Base-by-base conservation (phyloP, 2,329 filamentous ascomycete species). In the Penicillium freii region DNA sequence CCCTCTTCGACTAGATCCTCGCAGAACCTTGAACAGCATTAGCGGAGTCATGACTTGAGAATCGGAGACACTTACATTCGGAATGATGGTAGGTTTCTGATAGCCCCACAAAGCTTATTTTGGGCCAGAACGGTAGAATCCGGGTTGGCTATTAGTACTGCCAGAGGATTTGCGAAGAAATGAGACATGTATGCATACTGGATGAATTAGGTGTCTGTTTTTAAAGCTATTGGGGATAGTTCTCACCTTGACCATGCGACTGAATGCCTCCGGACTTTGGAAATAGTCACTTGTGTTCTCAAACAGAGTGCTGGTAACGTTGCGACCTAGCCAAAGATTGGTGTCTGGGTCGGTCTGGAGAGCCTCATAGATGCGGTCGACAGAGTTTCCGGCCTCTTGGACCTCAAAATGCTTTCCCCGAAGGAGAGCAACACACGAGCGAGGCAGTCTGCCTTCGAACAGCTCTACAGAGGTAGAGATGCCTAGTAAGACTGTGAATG, bases 121-220 rank as follows among this genome's bases (percentile, higher is more conserved):
- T 68, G 52, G 66, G 78, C 46, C 13, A 67, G 60, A 1, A 73
- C 49, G 2, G 69, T 63, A 9, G 59, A 39, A 19, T 47, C 25
- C 10, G 64, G 51, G 8, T 66, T 55, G 44, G 68, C 68, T n/a
- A 85, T 69, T 45, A 87, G 76, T 4, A 82, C 67, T 34, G 80
- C 81, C 2, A 85, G 69, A 7, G 81, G 78, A 64, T 85, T 87
- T 27, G 84, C 83, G 61, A 85, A 87, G 67, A 84, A 86, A 62
- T 85, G 82, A 9, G 82, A 82, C 84, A 87, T 86, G 65, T 84
- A 84, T 1, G 81, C 79, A 69, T 87, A 87, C 76, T 85, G 70
- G 4, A 61, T 4, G 23, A 52, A 51, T 76, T 60, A 73, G 62
- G 57, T n/a, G 21, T 13, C 17, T 23, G 40, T 40, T 23, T 10